phyloP scores from a whole-genome alignment of 2,329 filamentous ascomycete species.

The Hypoxylon sp. region DNA sequence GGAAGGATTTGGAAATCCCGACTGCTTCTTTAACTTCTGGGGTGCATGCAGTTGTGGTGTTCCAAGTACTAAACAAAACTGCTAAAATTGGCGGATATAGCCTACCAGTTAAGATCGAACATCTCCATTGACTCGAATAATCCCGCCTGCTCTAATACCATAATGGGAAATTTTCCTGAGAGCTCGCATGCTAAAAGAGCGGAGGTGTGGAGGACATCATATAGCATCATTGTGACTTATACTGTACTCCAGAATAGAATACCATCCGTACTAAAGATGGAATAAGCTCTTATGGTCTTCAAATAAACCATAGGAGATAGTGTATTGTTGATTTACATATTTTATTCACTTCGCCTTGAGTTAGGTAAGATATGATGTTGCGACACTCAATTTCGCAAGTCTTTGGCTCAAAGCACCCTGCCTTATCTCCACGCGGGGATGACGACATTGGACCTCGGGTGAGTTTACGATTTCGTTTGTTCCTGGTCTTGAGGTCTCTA shows the following conservation, averaged over 20 bases:
- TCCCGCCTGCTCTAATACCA: background rate
- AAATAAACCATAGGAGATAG: background rate
- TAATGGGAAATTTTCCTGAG: constrained; percentile 10
- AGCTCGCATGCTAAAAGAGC: constrained; percentile 10
- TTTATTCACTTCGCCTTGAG: background rate
- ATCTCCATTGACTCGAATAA: background rate
- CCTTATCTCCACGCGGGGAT: constrained; percentile 43
- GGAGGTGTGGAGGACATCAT: constrained; percentile 13
- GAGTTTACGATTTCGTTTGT: constrained; percentile 13
- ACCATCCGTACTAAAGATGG: background rate
- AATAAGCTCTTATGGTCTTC: background rate
- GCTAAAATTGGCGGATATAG: background rate
- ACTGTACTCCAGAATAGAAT: background rate
- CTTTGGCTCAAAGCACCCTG: constrained; percentile 39
- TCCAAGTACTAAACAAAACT: background rate
- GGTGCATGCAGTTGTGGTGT: background rate
- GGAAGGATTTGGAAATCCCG: background rate
- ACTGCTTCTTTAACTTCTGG: background rate
- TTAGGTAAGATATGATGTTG: constrained; percentile 23
- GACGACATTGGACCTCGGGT: constrained; percentile 46
- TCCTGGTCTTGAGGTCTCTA: background rate
- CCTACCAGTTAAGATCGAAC: background rate
- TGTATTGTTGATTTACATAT: background rate
- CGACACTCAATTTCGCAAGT: constrained; percentile 40
- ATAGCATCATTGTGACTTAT: constrained; percentile 6